Evolutionary conservation across 2,329 filamentous ascomycete genomes (phyloP).

Genomic region (Orbilia javanica): DNA sequence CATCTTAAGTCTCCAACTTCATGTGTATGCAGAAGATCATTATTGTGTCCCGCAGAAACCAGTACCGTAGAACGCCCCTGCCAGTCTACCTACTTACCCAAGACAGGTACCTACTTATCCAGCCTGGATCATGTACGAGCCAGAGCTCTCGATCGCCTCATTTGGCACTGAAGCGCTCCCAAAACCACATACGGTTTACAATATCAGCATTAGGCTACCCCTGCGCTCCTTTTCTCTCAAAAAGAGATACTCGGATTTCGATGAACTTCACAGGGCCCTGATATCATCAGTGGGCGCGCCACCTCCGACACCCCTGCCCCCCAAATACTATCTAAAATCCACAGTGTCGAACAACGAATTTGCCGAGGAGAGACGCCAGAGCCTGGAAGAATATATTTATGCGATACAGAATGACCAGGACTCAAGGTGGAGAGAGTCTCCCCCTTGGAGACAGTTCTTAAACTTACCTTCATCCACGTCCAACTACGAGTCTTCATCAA

Average conservation of each 20-base stretch:
- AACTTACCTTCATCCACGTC: constrained; percentile 72
- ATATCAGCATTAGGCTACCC: constrained; percentile 75
- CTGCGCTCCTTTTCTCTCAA: constrained; percentile 80
- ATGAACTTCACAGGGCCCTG: constrained; percentile 74
- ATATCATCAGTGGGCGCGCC: constrained; percentile 72
- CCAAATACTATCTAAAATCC: constrained; percentile 81
- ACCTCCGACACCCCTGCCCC: constrained; percentile 77
- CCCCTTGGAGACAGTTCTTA: constrained; percentile 79
- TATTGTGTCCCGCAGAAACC: too few relatives aligned
- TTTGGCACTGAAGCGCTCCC: constrained; percentile 60
- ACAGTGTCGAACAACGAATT: constrained; percentile 78
- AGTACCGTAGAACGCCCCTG: not conserved
- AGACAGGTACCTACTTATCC: not conserved
- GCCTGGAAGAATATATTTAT: constrained; percentile 78
- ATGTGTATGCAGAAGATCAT: too few relatives aligned
- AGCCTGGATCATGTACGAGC: constrained; percentile 27
- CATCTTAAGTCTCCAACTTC: too few relatives aligned
- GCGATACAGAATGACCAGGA: constrained; percentile 80
- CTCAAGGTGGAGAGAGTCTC: constrained; percentile 79
- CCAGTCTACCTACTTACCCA: not conserved
- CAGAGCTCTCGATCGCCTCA: constrained; percentile 62
- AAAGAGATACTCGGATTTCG: constrained; percentile 87
- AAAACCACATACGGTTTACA: constrained; percentile 62
- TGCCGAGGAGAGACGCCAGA: constrained; percentile 77
- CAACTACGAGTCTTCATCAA: constrained; percentile 64